phyloP scores from a whole-genome alignment of 2,329 filamentous ascomycete species.

The Dendryphion nanum region DNA sequence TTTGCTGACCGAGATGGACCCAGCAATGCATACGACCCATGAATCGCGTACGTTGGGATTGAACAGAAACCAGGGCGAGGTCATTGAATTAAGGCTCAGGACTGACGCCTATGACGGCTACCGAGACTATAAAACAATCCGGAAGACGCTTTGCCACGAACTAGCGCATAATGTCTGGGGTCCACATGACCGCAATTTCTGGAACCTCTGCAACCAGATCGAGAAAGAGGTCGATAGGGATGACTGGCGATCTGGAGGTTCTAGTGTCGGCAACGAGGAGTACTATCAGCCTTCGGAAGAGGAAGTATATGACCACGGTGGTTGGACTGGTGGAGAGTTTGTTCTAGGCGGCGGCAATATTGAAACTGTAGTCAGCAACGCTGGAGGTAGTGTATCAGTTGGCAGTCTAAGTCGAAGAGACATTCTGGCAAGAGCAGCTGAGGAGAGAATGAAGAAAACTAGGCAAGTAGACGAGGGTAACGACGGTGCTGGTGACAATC shows the following conservation, averaged over 20 bases:
- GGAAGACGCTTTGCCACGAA: constrained; percentile 92
- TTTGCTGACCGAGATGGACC: constrained; percentile 94
- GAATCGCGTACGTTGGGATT: constrained; percentile 81
- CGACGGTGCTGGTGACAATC: constrained; percentile 21
- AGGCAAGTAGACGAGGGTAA: constrained; percentile 42
- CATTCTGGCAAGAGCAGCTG: constrained; percentile 70
- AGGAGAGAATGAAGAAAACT: constrained; percentile 60
- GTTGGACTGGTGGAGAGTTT: constrained; percentile 44
- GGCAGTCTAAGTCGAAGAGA: constrained; percentile 67
- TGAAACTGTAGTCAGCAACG: constrained; percentile 21
- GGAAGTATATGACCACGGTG: constrained; percentile 40
- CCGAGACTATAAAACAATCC: constrained; percentile 85
- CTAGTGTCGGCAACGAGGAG: constrained; percentile 32
- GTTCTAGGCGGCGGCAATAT: constrained; percentile 27
- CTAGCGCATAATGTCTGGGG: constrained; percentile 87
- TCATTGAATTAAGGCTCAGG: constrained; percentile 85
- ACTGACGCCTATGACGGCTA: constrained; percentile 95
- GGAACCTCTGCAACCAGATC: constrained; percentile 83
- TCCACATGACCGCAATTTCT: constrained; percentile 83
- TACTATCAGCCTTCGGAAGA: constrained; percentile 31
- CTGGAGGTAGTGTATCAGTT: constrained; percentile 23
- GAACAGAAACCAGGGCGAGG: constrained; percentile 84
- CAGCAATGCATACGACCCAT: constrained; percentile 75
- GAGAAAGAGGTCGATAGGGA: constrained; percentile 79
- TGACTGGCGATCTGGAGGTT: constrained; percentile 74